Conservation (phyloP, 2,329 filamentous ascomycete species). For the Pseudopyricularia cyperi region DNA sequence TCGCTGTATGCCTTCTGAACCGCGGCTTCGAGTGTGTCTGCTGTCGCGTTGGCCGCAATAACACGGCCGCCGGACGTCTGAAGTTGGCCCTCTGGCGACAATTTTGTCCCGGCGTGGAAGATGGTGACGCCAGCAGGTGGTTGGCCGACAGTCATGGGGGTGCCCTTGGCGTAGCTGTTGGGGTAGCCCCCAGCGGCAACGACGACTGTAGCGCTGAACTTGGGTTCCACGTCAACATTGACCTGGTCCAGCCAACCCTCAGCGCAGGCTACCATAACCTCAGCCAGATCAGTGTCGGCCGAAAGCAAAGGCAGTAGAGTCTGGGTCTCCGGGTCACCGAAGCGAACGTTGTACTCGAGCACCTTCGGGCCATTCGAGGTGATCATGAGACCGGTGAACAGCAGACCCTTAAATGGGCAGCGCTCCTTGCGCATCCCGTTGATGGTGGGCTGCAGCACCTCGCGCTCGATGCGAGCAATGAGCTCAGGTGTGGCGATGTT, state of each 20-base stretch:
- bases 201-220: slow-evolving; percentile 84
- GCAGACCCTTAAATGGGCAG: slow-evolving; percentile 58
- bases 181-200: slow-evolving; percentile 88
- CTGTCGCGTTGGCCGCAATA: slow-evolving; percentile 77
- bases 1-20: slow-evolving; percentile 72
- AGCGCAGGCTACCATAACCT: slow-evolving; percentile 78
- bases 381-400: slow-evolving; percentile 92
- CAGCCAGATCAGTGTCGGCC: slow-evolving; percentile 68
- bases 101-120: slow-evolving; percentile 83
- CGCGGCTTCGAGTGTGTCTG: slow-evolving; percentile 61
- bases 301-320: slow-evolving; percentile 69
- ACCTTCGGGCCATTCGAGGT: slow-evolving; percentile 68
- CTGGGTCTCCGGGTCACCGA: slow-evolving; percentile 86
- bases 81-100: slow-evolving; percentile 47
- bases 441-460: slow-evolving; percentile 80
- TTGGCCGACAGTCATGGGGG: slow-evolving; percentile 34
- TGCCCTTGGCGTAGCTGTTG: slow-evolving; percentile 71
- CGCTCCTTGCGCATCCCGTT: slow-evolving; percentile 76
- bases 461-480: slow-evolving; percentile 64
- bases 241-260: slow-evolving; percentile 61
- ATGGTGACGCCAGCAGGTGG: slow-evolving; percentile 48
- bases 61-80: slow-evolving; percentile 79
- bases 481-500: slow-evolving; percentile 62
- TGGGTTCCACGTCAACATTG: slow-evolving; percentile 50
- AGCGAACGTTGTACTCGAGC: slow-evolving; percentile 86